Evolutionary conservation across 345 rosid species (phyloP), one percentile per base, ranked within the genome.

Genomic region (Gossypium thurberi): DNA sequence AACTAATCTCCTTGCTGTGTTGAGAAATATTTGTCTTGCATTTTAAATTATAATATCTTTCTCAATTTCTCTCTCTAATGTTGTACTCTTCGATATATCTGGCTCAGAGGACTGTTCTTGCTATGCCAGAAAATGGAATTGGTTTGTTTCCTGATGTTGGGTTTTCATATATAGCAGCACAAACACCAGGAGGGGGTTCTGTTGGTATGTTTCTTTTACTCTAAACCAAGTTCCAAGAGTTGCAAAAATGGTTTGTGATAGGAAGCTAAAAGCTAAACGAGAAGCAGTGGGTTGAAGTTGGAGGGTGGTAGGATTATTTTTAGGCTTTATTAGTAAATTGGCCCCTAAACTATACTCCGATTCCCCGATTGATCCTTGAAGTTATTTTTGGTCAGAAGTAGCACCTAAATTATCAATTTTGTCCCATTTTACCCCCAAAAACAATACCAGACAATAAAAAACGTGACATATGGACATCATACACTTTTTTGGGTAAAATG

Each of bases 81-180:
- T 25, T 65, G 78, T 40, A 4, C 23, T 53, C 52, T 28, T 73
- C 12, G 9, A 23, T 68, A 43, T 70, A 65, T 71, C 50, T 51
- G n/a, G 69, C 66, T 65, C 78, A 85, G 90, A 86, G 85, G 75
- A 94, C 98, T 6, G 71, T 94, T 60, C 95, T 94, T 60, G 95
- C 98, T 20, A 94, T 94, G 97, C 98, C 97, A 33, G 98, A 94
- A 87, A 94, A 94, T 77, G 97, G 92, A 73, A 94, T 94, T 44
- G 97, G 98, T 77, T 84, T 94, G 85, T 94, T 92, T 75, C 98
- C 98, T 21, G 98, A 94, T 84, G 97, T 94, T 61, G 98, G 98
- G 28, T 94, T 94, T 83, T 87, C 98, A 26, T 87, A 84, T 69
- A 88, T 94, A 65, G 97, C 97, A 21, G 98, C 98, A 77, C 88